Conservation (phyloP, 495 filamentous ascomycete genomes). For the Penicillium psychrofluorescens region DNA sequence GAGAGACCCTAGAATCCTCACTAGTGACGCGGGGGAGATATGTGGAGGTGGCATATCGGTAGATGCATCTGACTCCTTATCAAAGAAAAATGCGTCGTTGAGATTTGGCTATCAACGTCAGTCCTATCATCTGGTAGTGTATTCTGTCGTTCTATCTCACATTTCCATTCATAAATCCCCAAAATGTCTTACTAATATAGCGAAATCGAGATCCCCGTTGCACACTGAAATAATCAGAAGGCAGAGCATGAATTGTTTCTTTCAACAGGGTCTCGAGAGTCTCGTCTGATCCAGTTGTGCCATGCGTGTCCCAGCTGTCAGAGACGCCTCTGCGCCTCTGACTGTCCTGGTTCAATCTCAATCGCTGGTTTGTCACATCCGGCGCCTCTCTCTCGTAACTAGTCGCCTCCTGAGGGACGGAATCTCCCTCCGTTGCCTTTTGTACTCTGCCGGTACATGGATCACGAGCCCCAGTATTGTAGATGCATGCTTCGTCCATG, state of each 20-base stretch:
- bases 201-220: neutral
- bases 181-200: constrained; percentile 4
- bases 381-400: too few relatives aligned
- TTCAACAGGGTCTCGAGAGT: neutral
- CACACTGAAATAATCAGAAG: neutral
- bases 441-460: constrained; percentile 3
- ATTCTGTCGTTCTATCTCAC: neutral
- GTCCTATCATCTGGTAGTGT: too few relatives aligned
- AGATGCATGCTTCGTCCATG: constrained; percentile 11
- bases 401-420: too few relatives aligned
- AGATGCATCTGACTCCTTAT: constrained; percentile 1
- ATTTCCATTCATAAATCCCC: constrained; percentile 5
- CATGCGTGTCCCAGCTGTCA: neutral
- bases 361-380: too few relatives aligned
- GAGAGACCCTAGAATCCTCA: neutral
- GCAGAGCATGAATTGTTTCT: too few relatives aligned
- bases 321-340: neutral
- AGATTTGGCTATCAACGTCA: too few relatives aligned
- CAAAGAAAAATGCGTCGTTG: constrained; percentile 2
- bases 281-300: neutral
- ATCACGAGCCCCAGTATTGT: constrained; percentile 6
- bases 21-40: constrained; percentile 1
- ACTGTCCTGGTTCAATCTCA: too few relatives aligned
- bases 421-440: neutral
- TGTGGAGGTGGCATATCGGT: constrained; percentile 5